Base-by-base conservation (phyloP, 768 basidiomycete species). In the Terana coerulea region DNA sequence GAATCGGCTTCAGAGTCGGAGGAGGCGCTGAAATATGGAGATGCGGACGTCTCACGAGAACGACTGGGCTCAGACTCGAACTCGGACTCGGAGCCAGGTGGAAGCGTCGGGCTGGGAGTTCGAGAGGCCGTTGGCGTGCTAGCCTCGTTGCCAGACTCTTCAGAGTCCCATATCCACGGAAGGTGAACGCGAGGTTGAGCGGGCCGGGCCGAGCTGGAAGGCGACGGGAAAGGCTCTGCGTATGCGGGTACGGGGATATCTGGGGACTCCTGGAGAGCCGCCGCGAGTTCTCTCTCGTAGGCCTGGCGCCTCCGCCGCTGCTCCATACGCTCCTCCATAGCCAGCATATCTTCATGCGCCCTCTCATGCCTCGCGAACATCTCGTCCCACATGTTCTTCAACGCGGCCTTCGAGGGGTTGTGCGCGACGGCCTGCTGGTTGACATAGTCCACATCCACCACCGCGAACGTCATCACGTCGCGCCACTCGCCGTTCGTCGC, bases 401-500 rank as follows among this genome's bases (percentile, higher is more conserved):
- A 41, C 19, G 41, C n/a, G 33, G 26, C 5, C 21, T 25, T 14
- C 3, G 34, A 12, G 24, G 39, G 2, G 37, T n/a, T 8, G 37
- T 43, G 21, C 28, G 19, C 6, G 24, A 31, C 28, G 33, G 24
- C 12, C 10, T 33, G 15, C 33, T 54, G 58, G 40, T 60, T 30
- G 21, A 46, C 19, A 63, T 63, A 66, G 36, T 60, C 57, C 26
- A 56, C 60, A 46, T 66, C 64, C 49, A 64, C 55, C 35, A 64
- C 35, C 15, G 55, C 60, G 54, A 60, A 54, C 31, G 57, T 55
- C 29, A 51, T 54, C 19, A 66, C 59, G 36, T 66, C 63, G 22
- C 54, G 31, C 60, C 60, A 66, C n/a, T 64, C 67, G 3, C 60
- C 66, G 6, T 59, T 62, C 4, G 72, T 68, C 39, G 39, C 39